A percentile compares a stretch with the other conserved stretches of the same genome.
Evolutionary conservation across 306 rosid genomes (phyloP).

Genomic region (Aeschynomene evenia): DNA sequence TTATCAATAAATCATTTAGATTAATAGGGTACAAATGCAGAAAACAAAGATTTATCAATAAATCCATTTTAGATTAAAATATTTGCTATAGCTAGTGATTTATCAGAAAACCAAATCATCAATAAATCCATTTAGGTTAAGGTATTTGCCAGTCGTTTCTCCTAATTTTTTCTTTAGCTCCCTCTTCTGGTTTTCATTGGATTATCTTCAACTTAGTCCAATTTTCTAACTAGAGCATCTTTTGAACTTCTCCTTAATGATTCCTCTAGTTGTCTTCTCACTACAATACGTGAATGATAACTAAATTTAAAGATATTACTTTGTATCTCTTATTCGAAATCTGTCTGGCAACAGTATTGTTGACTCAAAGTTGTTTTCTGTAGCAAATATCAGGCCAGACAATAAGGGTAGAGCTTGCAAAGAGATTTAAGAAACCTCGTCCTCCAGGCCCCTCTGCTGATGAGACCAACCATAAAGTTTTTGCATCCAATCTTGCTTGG

Average conservation of each 20-base stretch:
- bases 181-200: background rate
- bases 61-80: too few relatives aligned
- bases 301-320: constrained; percentile 12
- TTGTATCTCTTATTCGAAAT: constrained; percentile 21
- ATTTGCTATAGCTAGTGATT: too few relatives aligned
- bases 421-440: constrained; percentile 71
- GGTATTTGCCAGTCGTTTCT: background rate
- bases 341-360: constrained; percentile 3
- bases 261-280: background rate
- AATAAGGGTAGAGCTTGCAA: constrained; percentile 68
- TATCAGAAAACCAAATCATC: background rate
- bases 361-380: constrained; percentile 31
- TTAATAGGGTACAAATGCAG: too few relatives aligned
- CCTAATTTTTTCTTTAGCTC: background rate
- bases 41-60: too few relatives aligned
- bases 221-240: background rate
- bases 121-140: background rate
- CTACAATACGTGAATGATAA: background rate
- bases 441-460: constrained; percentile 48
- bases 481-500: constrained; percentile 79
- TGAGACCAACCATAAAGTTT: constrained; percentile 64
- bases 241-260: background rate
- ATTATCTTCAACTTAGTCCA: background rate
- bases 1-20: too few relatives aligned
- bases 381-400: constrained; percentile 73